These are phyloP conservation scores for Diutina sp. DNA, from an alignment of 1,139 yeast genomes.

Conservation along the genomic window DNA sequence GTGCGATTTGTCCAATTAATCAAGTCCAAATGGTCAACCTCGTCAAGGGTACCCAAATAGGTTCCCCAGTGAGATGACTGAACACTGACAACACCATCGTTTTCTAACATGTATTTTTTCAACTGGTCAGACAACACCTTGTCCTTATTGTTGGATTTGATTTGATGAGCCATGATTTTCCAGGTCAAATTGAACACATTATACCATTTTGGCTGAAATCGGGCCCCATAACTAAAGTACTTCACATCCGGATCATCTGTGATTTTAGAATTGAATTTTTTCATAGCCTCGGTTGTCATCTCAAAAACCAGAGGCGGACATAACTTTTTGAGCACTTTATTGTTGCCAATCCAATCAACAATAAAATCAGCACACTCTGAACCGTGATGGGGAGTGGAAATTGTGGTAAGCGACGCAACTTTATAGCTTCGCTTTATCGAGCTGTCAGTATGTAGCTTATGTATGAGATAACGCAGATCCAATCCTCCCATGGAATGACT, in stretches of 20 bases:
- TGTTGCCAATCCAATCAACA: constrained; percentile 14
- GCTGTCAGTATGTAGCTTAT: constrained; percentile 28
- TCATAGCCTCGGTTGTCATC: constrained; percentile 44
- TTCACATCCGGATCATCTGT: constrained; percentile 46
- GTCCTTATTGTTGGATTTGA: constrained; percentile 5
- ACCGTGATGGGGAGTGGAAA: constrained; percentile 83
- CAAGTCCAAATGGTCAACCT: constrained; percentile 76
- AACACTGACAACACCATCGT: constrained; percentile 82
- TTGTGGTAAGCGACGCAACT: constrained; percentile 65
- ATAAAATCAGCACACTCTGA: constrained; percentile 73
- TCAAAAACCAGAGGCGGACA: constrained; percentile 41
- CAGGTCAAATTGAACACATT: constrained; percentile 54
- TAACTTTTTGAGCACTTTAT: constrained; percentile 9
- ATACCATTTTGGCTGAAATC: constrained; percentile 48
- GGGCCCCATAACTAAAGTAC: constrained; percentile 79
- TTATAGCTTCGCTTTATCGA: constrained; percentile 22
- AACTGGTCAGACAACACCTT: background rate
- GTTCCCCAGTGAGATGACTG: constrained; percentile 75
- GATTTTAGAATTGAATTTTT: constrained; percentile 38
- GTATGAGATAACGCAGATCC: constrained; percentile 66
- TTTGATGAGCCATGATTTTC: constrained; percentile 34
- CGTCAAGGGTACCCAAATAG: constrained; percentile 63
- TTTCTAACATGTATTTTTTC: constrained; percentile 20
- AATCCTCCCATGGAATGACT: constrained; percentile 97
- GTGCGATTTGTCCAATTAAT: constrained; percentile 69